Conservation (phyloP, 441 rosid species). For the Adansonia madagascariensis region DNA sequence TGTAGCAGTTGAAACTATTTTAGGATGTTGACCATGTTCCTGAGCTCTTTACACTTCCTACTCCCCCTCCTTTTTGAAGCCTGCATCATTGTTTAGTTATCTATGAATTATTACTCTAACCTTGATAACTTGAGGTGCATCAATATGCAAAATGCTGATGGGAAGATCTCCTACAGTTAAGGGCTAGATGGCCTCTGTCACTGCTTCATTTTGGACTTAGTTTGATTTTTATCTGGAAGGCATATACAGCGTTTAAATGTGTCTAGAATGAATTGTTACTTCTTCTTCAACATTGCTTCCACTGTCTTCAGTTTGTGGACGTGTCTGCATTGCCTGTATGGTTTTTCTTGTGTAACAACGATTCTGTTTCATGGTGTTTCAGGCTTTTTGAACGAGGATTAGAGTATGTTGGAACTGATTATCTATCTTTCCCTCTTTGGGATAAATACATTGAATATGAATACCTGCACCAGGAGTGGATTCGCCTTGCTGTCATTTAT, state of each 20-base stretch:
- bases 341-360: constrained; percentile 28
- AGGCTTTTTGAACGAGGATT: constrained; percentile 95
- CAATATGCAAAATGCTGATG: constrained; percentile 92
- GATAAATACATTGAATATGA: constrained; percentile 94
- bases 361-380: constrained; percentile 40
- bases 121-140: constrained; percentile 66
- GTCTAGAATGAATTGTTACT: constrained; percentile 78
- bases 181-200: constrained; percentile 87
- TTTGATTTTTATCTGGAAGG: constrained; percentile 89
- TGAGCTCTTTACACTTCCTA: constrained; percentile 30
- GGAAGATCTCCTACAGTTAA: constrained; percentile 86
- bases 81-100: constrained; percentile 45
- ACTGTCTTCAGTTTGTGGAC: constrained; percentile 37
- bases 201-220: constrained; percentile 79
- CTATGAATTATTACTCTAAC: constrained; percentile 50
- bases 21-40: constrained; percentile 36
- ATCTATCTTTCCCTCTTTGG: constrained; percentile 81
- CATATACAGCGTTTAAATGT: constrained; percentile 88
- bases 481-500: constrained; percentile 73
- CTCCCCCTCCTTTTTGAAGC: constrained; percentile 35
- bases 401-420: constrained; percentile 91
- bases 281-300: constrained; percentile 50
- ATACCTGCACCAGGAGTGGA: constrained; percentile 89
- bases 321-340: constrained; percentile 35
- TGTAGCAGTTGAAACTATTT: constrained; percentile 42